Evolutionary conservation across 768 basidiomycete genomes (phyloP), one percentile per base, ranked within the genome.

Genomic region (Omphalotus guepiniiformis): DNA sequence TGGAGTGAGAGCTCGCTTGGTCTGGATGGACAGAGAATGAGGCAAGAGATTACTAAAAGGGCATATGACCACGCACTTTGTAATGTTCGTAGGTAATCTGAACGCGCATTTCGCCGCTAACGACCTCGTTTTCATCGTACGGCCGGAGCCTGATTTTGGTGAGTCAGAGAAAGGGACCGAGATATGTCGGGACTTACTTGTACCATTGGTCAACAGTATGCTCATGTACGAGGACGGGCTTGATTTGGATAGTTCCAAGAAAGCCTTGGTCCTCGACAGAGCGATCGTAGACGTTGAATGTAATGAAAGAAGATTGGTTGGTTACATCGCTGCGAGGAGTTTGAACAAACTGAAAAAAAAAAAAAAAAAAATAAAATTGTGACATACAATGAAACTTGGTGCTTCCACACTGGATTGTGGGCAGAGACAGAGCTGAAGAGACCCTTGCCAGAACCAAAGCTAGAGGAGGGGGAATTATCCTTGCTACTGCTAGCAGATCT

Each of bases 371-470:
- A 42, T 48, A 51, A 22, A 42, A 50, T 50, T 30, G 34, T n/a
- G 6, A 78, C 94, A 68, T 67, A 97, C 95, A 99, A 99, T 36
- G 90, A 85, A 27, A 98, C 96, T 64, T 98, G 88, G 64, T 98
- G 95, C 70, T 99, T 99, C 96, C 96, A 99, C 18, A 94, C 85
- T 9, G 96, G 95, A 71, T 93, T 97, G 60, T 90, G 78, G 48
- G 89, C 76, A 16, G 82, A 83, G 29, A 80, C 64, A 42, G 82
- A 74, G 50, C 79, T 77, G 57, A 89, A 85, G 43, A 87, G 74
- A 4, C 72, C 65, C 40, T 72, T 73, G 19, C 64, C 52, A 26
- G 73, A 68, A n/a, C 73, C 63, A 19, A 63, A 40, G n/a, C 70
- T 69, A 15, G 70, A 70, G 4, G 70, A 63, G 11, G 78, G 72